A percentile compares a stretch with the other conserved stretches of the same genome.
These are phyloP conservation scores for Globisporangium irregulare DNA, from an alignment of 352 stramenopile genomes.

Conservation along the genomic window DNA sequence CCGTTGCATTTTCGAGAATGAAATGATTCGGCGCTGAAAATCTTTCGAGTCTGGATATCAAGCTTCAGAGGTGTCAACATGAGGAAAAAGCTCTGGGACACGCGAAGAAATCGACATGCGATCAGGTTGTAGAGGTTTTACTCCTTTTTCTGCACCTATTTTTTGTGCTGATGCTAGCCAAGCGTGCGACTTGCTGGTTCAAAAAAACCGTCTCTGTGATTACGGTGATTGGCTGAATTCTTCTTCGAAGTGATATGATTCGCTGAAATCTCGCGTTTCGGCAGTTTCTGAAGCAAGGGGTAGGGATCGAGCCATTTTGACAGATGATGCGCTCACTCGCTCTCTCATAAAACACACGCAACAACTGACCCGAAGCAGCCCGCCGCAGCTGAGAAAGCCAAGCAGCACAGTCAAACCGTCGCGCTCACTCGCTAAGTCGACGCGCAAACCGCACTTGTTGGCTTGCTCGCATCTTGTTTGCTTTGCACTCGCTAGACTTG, in stretches of 20 bases:
- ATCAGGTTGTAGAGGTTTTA: background rate
- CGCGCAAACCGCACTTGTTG: background rate
- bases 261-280: background rate
- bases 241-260: background rate
- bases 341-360: background rate
- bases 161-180: background rate
- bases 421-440: background rate
- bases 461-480: background rate
- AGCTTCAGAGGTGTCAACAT: background rate
- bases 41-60: constrained; percentile 1
- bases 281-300: constrained; percentile 11
- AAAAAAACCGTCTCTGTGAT: background rate
- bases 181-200: background rate
- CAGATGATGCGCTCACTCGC: background rate
- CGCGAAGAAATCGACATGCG: background rate
- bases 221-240: background rate
- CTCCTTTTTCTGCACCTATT: background rate
- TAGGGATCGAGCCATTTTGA: background rate
- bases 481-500: background rate
- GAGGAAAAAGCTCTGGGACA: background rate
- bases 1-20: background rate
- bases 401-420: background rate
- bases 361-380: background rate
- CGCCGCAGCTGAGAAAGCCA: background rate
- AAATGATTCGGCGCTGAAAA: background rate